Conservation (phyloP, 495 filamentous ascomycete species). For the Lepraria neglecta region DNA sequence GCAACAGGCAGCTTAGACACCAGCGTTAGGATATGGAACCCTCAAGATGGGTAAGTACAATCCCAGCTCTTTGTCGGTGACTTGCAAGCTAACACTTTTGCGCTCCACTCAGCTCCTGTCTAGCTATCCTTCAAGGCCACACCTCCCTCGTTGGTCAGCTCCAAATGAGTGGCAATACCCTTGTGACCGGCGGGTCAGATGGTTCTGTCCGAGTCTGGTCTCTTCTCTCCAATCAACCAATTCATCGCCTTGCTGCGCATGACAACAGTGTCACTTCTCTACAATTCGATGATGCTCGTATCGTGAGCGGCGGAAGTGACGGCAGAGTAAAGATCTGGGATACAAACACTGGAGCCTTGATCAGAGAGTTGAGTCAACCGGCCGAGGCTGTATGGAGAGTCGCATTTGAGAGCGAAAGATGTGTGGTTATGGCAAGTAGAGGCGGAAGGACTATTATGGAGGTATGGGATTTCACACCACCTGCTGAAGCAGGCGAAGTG, state of each 20-base stretch:
- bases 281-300: slow-evolving; percentile 89
- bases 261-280: slow-evolving; percentile 97
- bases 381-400: slow-evolving; percentile 96
- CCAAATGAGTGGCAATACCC: slow-evolving; percentile 86
- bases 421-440: slow-evolving; percentile 87
- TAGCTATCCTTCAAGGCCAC: slow-evolving; percentile 92
- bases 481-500: slow-evolving; percentile 30
- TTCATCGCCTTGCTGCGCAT: slow-evolving; percentile 92
- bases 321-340: slow-evolving; percentile 98
- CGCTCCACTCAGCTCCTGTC: slow-evolving; percentile 52
- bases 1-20: slow-evolving; percentile 97
- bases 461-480: slow-evolving; percentile 46
- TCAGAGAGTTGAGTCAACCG: slow-evolving; percentile 81
- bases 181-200: slow-evolving; percentile 94
- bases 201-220: slow-evolving; percentile 96
- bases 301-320: slow-evolving; percentile 93
- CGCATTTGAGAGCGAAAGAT: slow-evolving; percentile 96
- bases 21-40: slow-evolving; percentile 95
- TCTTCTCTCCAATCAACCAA: slow-evolving; percentile 75
- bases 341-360: slow-evolving; percentile 78
- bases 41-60: slow-evolving; percentile 65
- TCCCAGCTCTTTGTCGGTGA: not conserved
- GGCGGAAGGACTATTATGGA: slow-evolving; percentile 89
- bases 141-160: slow-evolving; percentile 96
- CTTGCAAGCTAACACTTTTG: slow-evolving; percentile 2